Evolutionary conservation across 768 basidiomycete genomes (phyloP).

Genomic region (Trametes maxima): DNA sequence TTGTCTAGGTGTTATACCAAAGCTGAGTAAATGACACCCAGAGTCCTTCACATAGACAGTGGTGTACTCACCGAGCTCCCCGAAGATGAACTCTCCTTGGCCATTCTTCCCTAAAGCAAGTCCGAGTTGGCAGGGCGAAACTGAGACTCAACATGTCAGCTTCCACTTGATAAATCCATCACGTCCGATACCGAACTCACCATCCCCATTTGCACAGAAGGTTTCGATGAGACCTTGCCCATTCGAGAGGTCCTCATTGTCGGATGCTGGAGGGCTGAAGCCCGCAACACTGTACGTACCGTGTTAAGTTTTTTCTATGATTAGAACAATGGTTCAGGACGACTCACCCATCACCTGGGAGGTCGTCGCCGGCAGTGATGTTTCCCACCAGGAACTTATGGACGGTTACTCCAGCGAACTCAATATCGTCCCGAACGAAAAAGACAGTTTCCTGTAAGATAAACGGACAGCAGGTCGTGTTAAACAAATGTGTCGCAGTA

Average conservation of each 20-base stretch:
- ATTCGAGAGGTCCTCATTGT: conserved; percentile 10
- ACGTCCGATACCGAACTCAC: background rate
- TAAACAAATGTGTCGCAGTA: too few species aligned
- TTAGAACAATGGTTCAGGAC: background rate
- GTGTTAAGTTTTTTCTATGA: background rate
- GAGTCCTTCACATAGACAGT: too few species aligned
- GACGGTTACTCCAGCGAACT: conserved; percentile 7
- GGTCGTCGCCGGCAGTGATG: conserved; percentile 17
- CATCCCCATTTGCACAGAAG: conserved; percentile 7
- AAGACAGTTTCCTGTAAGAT: conserved; percentile 5
- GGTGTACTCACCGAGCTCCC: background rate
- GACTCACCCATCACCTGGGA: conserved; percentile 17
- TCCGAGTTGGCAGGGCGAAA: conserved; percentile 18
- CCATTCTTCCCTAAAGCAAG: conserved; percentile 5
- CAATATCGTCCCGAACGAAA: conserved; percentile 13
- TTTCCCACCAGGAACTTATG: conserved; percentile 17
- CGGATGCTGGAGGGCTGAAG: conserved; percentile 19
- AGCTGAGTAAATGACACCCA: background rate
- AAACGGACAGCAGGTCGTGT: background rate
- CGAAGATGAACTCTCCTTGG: conserved; percentile 5
- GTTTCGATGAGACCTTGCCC: conserved; percentile 17
- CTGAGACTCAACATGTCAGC: background rate
- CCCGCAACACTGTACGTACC: conserved; percentile 7
- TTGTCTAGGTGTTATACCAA: background rate
- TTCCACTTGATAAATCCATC: background rate